Evolutionary conservation across 345 rosid species (phyloP), one percentile per base, ranked within the genome.

Genomic region (Mercurialis annua): DNA sequence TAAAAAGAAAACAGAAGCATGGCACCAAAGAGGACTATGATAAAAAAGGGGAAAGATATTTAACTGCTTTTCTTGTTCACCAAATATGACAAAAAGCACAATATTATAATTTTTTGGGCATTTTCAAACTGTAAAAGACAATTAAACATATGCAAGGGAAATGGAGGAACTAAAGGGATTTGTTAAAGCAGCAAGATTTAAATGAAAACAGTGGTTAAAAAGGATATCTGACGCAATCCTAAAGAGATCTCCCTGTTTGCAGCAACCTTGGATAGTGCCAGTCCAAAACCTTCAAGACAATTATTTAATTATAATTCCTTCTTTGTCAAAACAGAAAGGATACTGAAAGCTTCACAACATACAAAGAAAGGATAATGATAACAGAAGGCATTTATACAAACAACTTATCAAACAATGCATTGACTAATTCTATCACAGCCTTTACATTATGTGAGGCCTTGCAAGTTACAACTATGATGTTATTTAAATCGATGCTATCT

Each of bases 201-300:
- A 54, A 33, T 27, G 16, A 49, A 14, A 24, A 10, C 29, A 47
- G n/a, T 16, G 56, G n/a, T 34, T 17, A 61, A 40, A 72, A 80
- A 90, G 97, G 97, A 90, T 93, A 93, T 90, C 82, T 93, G 98
- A 24, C 97, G 89, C 81, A 93, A 69, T 69, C 96, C 97, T 46
- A 82, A 68, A 1, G 92, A 80, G 60, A 90, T 81, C 60, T 86
- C 89, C 81, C 81, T 82, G 79, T 86, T 86, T 34, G 92, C 89
- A 65, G 93, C 85, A 75, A 93, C 86, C 73, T 81, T 87, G 43
- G 94, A 80, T 34, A 93, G 83, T 70, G 89, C 97, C 47, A 66
- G 76, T 58, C 97, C 97, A 81, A 93, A 90, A 64, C 97, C 98
- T 93, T 73, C 61, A 80, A 59, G 44, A 67, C 24, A 12, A 66